These are phyloP conservation scores for Aureobasidium zeae DNA, from an alignment of 2,329 filamentous ascomycete genomes.

Conservation along the genomic window DNA sequence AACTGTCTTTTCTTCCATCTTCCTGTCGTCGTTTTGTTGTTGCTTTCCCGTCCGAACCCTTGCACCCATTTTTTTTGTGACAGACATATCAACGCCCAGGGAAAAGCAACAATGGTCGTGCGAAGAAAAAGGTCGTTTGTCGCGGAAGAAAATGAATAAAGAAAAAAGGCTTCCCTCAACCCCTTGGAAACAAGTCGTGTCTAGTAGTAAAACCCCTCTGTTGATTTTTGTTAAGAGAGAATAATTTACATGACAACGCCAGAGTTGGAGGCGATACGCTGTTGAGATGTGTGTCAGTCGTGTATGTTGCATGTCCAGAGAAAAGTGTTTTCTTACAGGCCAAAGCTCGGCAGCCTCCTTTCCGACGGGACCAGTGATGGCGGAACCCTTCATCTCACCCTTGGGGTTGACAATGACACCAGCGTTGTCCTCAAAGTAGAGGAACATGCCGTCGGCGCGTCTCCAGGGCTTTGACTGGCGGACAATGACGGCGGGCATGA, in stretches of 20 bases:
- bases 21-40: constrained; percentile 3
- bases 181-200: constrained; percentile 9
- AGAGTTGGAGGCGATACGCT: constrained; percentile 99
- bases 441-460: constrained; percentile 94
- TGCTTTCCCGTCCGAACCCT: constrained; percentile 1
- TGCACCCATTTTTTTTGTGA: constrained; percentile 10
- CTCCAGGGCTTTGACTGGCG: constrained; percentile 99
- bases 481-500: constrained; percentile 99
- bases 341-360: constrained; percentile 99
- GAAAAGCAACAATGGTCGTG: constrained; percentile 4
- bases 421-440: constrained; percentile 99
- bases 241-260: constrained; percentile 94
- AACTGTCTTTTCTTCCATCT: constrained; percentile 13
- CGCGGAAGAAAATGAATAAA: no score
- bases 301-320: constrained; percentile 17
- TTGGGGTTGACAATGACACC: constrained; percentile 99
- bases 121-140: constrained; percentile 14
- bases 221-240: constrained; percentile 2
- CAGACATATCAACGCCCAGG: constrained; percentile 14
- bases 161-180: constrained; percentile 4
- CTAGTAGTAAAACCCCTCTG: constrained; percentile 14
- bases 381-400: constrained; percentile 99
- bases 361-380: constrained; percentile 97
- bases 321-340: constrained; percentile 59
- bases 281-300: constrained; percentile 14